phyloP scores from a whole-genome alignment of 306 rosid species.

The Albizia julibrissin region DNA sequence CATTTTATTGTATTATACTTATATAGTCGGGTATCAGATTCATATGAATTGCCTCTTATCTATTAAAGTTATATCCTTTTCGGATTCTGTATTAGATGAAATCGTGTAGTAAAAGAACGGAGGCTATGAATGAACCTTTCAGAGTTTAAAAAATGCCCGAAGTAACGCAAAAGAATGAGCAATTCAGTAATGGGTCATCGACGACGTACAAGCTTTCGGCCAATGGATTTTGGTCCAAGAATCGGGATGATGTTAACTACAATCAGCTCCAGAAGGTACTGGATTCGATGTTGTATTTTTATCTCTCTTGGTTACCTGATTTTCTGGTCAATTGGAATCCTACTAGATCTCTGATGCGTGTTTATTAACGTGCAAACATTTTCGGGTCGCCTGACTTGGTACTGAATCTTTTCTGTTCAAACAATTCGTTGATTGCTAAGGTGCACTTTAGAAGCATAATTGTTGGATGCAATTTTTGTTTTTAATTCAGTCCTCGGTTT shows the following conservation, averaged over 20 bases:
- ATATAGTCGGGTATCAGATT: constrained; percentile 31
- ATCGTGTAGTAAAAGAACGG: constrained; percentile 36
- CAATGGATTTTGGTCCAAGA: constrained; percentile 89
- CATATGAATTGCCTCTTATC: constrained; percentile 22
- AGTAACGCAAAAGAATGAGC: constrained; percentile 70
- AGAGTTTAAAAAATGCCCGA: constrained; percentile 83
- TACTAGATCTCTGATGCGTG: constrained; percentile 37
- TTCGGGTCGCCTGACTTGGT: constrained; percentile 29
- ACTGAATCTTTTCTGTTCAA: constrained; percentile 55
- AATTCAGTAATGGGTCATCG: constrained; percentile 64
- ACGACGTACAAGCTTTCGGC: constrained; percentile 55
- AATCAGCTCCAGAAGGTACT: constrained; percentile 91
- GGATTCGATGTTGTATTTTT: constrained; percentile 14
- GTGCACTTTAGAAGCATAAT: constrained; percentile 36
- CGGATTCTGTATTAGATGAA: neutral
- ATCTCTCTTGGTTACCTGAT: constrained; percentile 24
- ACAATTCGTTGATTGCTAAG: neutral
- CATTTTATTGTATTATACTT: neutral
- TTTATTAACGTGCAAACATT: constrained; percentile 23
- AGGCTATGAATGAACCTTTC: constrained; percentile 48
- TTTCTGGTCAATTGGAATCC: constrained; percentile 19
- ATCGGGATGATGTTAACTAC: constrained; percentile 65
- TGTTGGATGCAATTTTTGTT: constrained; percentile 4
- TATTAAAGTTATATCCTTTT: constrained; percentile 49
- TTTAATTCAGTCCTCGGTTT: constrained; percentile 30